Evolutionary conservation across 495 filamentous ascomycete genomes (phyloP).

Genomic region (Penicillium roqueforti): DNA sequence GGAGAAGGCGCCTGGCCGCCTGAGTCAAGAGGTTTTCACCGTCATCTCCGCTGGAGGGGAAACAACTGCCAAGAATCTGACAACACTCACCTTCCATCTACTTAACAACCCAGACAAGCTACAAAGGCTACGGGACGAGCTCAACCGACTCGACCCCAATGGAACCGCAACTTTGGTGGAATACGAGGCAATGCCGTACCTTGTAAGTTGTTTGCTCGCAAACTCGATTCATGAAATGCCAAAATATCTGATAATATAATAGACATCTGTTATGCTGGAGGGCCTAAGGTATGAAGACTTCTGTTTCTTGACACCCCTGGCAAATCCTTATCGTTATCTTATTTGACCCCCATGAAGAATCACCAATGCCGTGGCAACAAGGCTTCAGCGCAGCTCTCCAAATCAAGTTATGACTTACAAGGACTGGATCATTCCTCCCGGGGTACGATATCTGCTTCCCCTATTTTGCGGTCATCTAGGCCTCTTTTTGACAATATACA

Average conservation of each 20-base stretch:
- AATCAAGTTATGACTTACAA: conserved; percentile 33
- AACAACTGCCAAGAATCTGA: conserved; percentile 40
- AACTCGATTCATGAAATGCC: neutral
- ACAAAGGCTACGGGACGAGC: conserved; percentile 27
- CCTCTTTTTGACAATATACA: neutral
- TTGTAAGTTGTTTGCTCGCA: conserved; percentile 12
- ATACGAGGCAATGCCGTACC: conserved; percentile 35
- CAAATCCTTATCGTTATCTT: neutral
- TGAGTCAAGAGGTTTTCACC: conserved; percentile 40
- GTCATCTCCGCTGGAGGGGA: conserved; percentile 46
- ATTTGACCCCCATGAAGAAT: conserved; percentile 13
- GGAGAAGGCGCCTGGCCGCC: conserved; percentile 29
- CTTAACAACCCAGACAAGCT: conserved; percentile 32
- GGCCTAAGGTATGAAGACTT: conserved; percentile 20
- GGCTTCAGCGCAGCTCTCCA: conserved; percentile 34
- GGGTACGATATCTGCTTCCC: conserved; percentile 15
- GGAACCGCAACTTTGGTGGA: conserved; percentile 22
- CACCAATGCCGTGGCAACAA: conserved; percentile 30
- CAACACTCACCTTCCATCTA: conserved; percentile 39
- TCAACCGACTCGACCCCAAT: conserved; percentile 19
- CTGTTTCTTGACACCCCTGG: neutral
- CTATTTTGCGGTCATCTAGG: neutral
- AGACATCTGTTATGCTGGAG: conserved; percentile 33
- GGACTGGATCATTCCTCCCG: conserved; percentile 46
- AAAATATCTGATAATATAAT: neutral